phyloP scores from a whole-genome alignment of 2,329 filamentous ascomycete genomes.

The Thelonectria olida region DNA sequence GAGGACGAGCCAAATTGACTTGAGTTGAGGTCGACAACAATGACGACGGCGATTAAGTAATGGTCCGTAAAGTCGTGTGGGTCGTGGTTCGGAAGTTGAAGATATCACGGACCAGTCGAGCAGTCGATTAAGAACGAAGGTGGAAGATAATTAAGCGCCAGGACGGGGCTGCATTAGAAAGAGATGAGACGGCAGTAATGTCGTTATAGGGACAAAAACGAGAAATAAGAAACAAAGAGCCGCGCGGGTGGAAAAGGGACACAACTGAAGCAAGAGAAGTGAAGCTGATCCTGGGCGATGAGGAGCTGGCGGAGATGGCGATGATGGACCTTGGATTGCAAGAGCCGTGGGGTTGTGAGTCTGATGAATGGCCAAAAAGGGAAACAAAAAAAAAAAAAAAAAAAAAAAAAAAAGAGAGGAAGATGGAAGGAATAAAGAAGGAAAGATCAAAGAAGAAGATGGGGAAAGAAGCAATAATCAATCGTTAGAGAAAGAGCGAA shows the following conservation, averaged over 20 bases:
- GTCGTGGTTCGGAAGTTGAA: conserved; percentile 26
- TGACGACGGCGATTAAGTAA: conserved; percentile 16
- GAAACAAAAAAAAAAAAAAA: conserved; percentile 15
- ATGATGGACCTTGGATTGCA: conserved; percentile 6
- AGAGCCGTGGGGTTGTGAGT: conserved; percentile 24
- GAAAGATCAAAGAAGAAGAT: not conserved
- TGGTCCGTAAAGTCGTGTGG: conserved; percentile 24
- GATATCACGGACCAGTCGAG: conserved; percentile 16
- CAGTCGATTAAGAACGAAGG: conserved; percentile 21
- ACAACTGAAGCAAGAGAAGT: not conserved
- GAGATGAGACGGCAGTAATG: not conserved
- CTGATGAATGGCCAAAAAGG: conserved; percentile 25
- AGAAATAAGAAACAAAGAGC: conserved; percentile 6
- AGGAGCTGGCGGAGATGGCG: not conserved
- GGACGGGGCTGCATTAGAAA: conserved; percentile 22
- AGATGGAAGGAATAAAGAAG: conserved; percentile 10
- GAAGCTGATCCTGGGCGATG: not conserved
- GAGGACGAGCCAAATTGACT: conserved; percentile 13
- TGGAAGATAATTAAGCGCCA: conserved; percentile 26
- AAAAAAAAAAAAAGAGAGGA: conserved; percentile 14
- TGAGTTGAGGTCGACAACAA: conserved; percentile 7
- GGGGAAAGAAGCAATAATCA: conserved; percentile 13
- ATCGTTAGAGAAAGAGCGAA: conserved; percentile 34
- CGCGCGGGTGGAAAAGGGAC: not conserved
- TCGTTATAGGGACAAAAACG: not conserved